These are phyloP conservation scores for Thyridium curvatum DNA, from an alignment of 2,329 filamentous ascomycete species.

Conservation along the genomic window DNA sequence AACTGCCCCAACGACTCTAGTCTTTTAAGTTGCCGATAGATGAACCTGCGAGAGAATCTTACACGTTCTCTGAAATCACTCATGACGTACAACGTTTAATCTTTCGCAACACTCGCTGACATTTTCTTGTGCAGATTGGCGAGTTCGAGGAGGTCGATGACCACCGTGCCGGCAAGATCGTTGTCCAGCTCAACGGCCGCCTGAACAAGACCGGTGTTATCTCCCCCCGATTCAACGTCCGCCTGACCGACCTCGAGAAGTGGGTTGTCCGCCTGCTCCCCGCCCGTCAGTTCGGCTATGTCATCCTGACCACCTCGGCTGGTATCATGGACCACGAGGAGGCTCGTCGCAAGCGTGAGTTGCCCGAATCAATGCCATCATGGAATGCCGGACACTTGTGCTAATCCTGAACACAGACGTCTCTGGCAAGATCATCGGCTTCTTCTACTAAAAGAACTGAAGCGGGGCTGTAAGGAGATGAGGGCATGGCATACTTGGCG, in stretches of 20 bases:
- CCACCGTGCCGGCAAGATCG: slow-evolving; percentile 99
- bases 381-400: no score
- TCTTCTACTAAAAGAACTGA: slow-evolving; percentile 99
- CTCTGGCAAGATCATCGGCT: slow-evolving; percentile 97
- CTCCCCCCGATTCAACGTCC: slow-evolving; percentile 98
- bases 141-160: slow-evolving; percentile 99
- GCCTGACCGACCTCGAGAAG: slow-evolving; percentile 96
- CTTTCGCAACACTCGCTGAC: slow-evolving; percentile 79
- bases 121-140: slow-evolving; percentile 65
- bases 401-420: slow-evolving; percentile 54
- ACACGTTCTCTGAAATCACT: slow-evolving; percentile 80
- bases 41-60: slow-evolving; percentile 83
- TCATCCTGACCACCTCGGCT: slow-evolving; percentile 97
- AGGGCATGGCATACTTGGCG: slow-evolving; percentile 15
- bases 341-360: slow-evolving; percentile 72
- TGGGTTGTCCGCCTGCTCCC: slow-evolving; percentile 99
- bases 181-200: slow-evolving; percentile 98
- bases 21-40: slow-evolving; percentile 99
- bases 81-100: slow-evolving; percentile 91
- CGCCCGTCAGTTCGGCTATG: slow-evolving; percentile 99
- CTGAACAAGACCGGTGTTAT: slow-evolving; percentile 99
- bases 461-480: slow-evolving; percentile 7
- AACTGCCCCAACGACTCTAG: slow-evolving; percentile 74
- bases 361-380: background rate
- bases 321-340: slow-evolving; percentile 99